Percentiles rank a stretch among this genome's conserved stretches.
Evolutionary conservation across 345 rosid species (phyloP).

Genomic region (Linum usitatissimum): DNA sequence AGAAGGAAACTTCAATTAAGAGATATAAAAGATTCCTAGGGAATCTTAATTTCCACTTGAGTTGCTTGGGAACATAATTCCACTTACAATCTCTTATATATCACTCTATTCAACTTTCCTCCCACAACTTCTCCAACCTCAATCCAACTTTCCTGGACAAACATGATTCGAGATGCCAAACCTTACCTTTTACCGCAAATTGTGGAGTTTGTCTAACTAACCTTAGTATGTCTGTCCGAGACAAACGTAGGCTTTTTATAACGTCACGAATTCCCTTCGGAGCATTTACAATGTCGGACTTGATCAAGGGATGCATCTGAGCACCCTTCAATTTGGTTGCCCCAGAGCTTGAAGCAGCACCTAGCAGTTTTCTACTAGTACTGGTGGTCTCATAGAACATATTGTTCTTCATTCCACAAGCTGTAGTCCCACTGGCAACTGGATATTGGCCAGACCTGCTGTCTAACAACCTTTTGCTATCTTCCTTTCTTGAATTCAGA

Average conservation of each 20-base stretch:
- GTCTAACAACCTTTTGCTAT: conserved; percentile 5
- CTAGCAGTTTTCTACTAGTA: conserved; percentile 12
- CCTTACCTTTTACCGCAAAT: neutral
- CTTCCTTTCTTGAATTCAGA: conserved; percentile 22
- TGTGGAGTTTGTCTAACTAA: conserved; percentile 25
- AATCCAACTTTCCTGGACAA: too few species aligned
- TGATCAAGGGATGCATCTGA: conserved; percentile 10
- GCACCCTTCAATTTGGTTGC: conserved; percentile 21
- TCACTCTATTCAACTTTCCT: too few species aligned
- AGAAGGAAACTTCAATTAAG: too few species aligned
- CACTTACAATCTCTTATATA: too few species aligned
- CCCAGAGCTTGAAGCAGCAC: conserved; percentile 38
- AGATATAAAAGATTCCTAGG: too few species aligned
- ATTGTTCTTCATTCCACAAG: conserved; percentile 4
- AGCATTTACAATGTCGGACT: conserved; percentile 22
- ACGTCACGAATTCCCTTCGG: conserved; percentile 46
- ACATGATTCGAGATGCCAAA: too few species aligned
- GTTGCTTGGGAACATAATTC: too few species aligned
- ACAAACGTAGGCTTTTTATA: conserved; percentile 51
- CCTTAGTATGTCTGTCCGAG: conserved; percentile 63
- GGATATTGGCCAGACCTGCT: conserved; percentile 4
- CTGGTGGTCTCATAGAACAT: conserved; percentile 17
- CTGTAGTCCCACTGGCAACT: conserved; percentile 7
- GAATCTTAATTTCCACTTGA: too few species aligned
- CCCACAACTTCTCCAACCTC: too few species aligned